Base-by-base conservation (phyloP, 2,329 filamentous ascomycete genomes). In the Neospermospora avenae region DNA sequence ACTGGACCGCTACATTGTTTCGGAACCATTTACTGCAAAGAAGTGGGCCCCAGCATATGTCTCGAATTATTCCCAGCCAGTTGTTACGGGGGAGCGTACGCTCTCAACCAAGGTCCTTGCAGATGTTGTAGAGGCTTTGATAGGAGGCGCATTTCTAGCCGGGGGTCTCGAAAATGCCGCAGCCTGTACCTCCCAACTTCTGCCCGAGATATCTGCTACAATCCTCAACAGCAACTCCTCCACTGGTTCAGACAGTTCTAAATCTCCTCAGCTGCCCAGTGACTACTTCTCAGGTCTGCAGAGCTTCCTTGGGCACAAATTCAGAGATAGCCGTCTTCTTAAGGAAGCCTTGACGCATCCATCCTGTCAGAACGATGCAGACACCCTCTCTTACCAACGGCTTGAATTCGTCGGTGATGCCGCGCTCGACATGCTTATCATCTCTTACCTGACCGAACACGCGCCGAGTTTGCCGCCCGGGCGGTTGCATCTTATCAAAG, bases 351-450 rank as follows among this genome's bases (percentile, higher is more conserved):
- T 93, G 54, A 96, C 92, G 0, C 93, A 97, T 70, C 78, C 84
- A 0, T 93, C 90, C 0, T 78, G 71, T 67, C 73, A 71, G 48
- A 59, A 71, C 4, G 80, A 78, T 54, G 35, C 13, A 13, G 35
- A 39, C 4, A 39, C 13, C 11, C 77, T 80, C 4, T 78, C 75
- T 20, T 80, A 85, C 14, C 89, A 97, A 66, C 84, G 92, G 0
- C 81, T 97, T 0, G 93, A 97, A 70, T 96, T 95, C 68, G 77
- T 97, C 0, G 93, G 93, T 0, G 93, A 98, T 67, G 84, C 91
- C 0, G 78, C 97, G 2, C 82, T 98, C 0, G 93, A 98, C 73
- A 82, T 86, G 67, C 77, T 96, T 58, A 77, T 97, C 51, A 85
- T 90, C 7, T 77, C 76, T 0, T 78, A 76, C n/a, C 75, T 93